Evolutionary conservation across 768 basidiomycete species (phyloP).

Genomic region (Lyophyllum shimeji): DNA sequence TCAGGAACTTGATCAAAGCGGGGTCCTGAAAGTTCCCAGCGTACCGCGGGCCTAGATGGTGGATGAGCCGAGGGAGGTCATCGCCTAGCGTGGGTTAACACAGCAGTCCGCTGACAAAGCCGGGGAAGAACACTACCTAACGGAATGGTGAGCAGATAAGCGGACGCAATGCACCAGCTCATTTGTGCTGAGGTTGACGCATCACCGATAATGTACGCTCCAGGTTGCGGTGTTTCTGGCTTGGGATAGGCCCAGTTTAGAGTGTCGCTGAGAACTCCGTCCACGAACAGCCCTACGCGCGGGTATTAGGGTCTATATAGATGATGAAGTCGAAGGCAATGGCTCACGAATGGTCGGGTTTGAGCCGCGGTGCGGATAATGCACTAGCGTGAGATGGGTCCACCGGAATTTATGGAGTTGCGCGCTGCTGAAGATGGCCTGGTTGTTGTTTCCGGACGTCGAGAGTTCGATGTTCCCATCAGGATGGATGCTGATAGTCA

Average conservation of each 20-base stretch:
- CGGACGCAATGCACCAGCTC: conserved; percentile 72
- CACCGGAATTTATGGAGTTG: conserved; percentile 58
- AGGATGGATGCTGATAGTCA: conserved; percentile 48
- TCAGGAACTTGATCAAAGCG: conserved; percentile 69
- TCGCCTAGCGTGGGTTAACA: conserved; percentile 44
- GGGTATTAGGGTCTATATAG: neutral
- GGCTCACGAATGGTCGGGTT: conserved; percentile 62
- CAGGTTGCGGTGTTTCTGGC: conserved; percentile 34
- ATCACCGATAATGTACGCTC: conserved; percentile 59
- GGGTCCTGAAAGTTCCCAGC: conserved; percentile 74
- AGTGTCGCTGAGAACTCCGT: conserved; percentile 66
- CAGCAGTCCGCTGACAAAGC: neutral
- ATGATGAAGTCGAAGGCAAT: neutral
- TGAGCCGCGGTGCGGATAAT: conserved; percentile 55
- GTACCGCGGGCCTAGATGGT: conserved; percentile 83
- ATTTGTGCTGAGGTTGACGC: conserved; percentile 37
- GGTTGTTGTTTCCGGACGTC: conserved; percentile 36
- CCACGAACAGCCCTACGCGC: conserved; percentile 64
- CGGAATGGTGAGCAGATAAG: conserved; percentile 58
- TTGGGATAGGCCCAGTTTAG: conserved; percentile 67
- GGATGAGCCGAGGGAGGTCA: conserved; percentile 70
- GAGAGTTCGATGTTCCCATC: conserved; percentile 59
- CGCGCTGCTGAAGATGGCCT: conserved; percentile 43
- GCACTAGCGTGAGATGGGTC: conserved; percentile 70
- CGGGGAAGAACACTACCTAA: conserved; percentile 39